Conservation (phyloP, 371 early-diverging fungal species). For the Lichtheimia ornata region DNA sequence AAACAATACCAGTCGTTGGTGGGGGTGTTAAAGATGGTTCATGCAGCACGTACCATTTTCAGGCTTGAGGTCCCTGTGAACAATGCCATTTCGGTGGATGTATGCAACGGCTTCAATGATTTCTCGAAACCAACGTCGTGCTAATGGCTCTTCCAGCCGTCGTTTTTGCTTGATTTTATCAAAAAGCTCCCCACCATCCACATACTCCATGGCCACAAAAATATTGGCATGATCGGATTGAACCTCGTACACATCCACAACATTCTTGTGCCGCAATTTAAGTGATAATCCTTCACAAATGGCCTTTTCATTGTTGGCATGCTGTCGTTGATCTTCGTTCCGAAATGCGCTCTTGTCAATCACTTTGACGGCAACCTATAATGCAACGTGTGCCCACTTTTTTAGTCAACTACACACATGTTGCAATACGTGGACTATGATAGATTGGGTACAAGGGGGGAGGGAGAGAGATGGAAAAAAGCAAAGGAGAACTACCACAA, state of each 20-base stretch:
- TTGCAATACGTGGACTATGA: not conserved
- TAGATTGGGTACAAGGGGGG: not conserved
- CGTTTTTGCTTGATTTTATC: slow-evolving; percentile 90
- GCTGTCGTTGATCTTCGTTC: slow-evolving; percentile 51
- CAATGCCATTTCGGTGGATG: slow-evolving; percentile 84
- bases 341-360: slow-evolving; percentile 58
- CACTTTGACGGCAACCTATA: slow-evolving; percentile 65
- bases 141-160: slow-evolving; percentile 81
- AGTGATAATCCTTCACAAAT: slow-evolving; percentile 60
- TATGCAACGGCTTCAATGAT: slow-evolving; percentile 92
- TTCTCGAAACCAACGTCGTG: slow-evolving; percentile 91
- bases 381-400: not conserved
- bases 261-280: slow-evolving; percentile 81
- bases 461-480: not conserved
- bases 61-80: slow-evolving; percentile 91
- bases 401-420: not conserved
- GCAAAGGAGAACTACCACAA: not conserved
- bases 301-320: slow-evolving; percentile 61
- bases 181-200: slow-evolving; percentile 96
- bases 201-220: slow-evolving; percentile 94
- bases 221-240: slow-evolving; percentile 81
- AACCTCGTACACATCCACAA: slow-evolving; percentile 88
- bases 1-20: not conserved
- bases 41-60: slow-evolving; percentile 60
- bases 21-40: not conserved